Conservation (phyloP, 2,329 filamentous ascomycete species). For the Dactylellina cionopaga region DNA sequence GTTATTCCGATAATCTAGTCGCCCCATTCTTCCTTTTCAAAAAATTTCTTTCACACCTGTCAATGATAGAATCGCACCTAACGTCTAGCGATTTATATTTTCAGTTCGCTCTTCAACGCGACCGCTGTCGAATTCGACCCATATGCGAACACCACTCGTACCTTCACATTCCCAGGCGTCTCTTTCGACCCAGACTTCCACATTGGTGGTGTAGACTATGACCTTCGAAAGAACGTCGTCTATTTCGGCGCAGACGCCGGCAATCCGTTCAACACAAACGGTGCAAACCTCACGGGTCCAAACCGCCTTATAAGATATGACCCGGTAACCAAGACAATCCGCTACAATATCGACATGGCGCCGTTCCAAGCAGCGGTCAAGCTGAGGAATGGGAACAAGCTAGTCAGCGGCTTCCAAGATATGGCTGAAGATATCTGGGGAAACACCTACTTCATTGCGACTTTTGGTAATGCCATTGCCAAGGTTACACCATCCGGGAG, state of each 20-base stretch:
- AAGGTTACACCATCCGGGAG: neutral
- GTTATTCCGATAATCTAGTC: too few relatives aligned
- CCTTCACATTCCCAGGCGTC: slow-evolving; percentile 3
- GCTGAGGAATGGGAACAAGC: neutral
- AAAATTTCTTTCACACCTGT: neutral
- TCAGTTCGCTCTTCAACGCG: slow-evolving; percentile 2
- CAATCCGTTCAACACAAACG: slow-evolving; percentile 5
- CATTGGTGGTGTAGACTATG: slow-evolving; percentile 11
- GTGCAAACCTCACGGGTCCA: neutral
- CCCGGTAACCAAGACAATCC: neutral
- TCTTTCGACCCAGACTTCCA: slow-evolving; percentile 1
- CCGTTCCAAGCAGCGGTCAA: neutral
- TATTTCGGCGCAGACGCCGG: slow-evolving; percentile 8
- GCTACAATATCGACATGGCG: slow-evolving; percentile 3
- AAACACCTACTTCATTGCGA: slow-evolving; percentile 15
- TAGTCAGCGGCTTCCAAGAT: slow-evolving; percentile 15
- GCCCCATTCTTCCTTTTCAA: neutral
- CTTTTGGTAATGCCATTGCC: slow-evolving; percentile 9
- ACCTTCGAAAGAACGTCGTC: neutral
- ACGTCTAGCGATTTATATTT: neutral
- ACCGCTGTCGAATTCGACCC: slow-evolving; percentile 10
- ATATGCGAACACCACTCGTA: neutral
- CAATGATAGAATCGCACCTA: neutral
- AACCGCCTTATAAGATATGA: slow-evolving; percentile 10
- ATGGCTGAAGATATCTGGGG: slow-evolving; percentile 2